Base-by-base conservation (phyloP, 2,329 filamentous ascomycete species). In the Sporothrix schenckii region DNA sequence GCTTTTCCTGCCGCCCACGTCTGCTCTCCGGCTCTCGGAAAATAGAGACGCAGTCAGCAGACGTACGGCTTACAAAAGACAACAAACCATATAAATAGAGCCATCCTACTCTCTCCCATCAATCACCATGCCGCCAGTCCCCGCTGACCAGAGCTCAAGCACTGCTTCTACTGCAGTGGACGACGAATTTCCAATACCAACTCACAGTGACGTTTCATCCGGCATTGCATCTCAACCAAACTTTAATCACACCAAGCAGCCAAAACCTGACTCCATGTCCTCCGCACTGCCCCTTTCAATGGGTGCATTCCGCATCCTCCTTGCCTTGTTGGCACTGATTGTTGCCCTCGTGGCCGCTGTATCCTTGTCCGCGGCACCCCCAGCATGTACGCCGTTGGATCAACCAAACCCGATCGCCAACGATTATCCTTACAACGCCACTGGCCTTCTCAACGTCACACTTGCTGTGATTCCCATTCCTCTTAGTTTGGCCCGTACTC, bases 401-500 rank as follows among this genome's bases (percentile, higher is more conserved):
- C 75, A 74, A 13, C 80, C 82, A n/a, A 87, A 88, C 71, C 82
- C 83, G 5, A 81, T 87, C 72, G 80, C 81, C 2, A 76, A 79
- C 5, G 70, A 79, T 24, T 86, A 84, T 71, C 83, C 84, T 1
- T 77, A 79, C 41, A 80, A 82, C 39, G 80, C 83, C 14, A 87
- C 84, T 0, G 86, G 85, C 3, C 83, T 83, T 0, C 76, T 87
- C 30, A 88, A 88, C 75, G 83, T 82, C 58, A 87, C 86, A 0
- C 77, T 86, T 0, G 79, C 81, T 24, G 80, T 87, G 50, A 76
- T 88, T 2, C 85, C 85, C 1, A 86, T 88, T 41, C 76, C 84
- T 0, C 76, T 86, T 34, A 72, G 76, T 3, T 76, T 80, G 1
- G 85, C 85, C 9, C 81, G 83, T 13, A 75, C 78, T 24, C 75